phyloP scores from a whole-genome alignment of 768 basidiomycete species.

The Macrolepiota albuminosa region DNA sequence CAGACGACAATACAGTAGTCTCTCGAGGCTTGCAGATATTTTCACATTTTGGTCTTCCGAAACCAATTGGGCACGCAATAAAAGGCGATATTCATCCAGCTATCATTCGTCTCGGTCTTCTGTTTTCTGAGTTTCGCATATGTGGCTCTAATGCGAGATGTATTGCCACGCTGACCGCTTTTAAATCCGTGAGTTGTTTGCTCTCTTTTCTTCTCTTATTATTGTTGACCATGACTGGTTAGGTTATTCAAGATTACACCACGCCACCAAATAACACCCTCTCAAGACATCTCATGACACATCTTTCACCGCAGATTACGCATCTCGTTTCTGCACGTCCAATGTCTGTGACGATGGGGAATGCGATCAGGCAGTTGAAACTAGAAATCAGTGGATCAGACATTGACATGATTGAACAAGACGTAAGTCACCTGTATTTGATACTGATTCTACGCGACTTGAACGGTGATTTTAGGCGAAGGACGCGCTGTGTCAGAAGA shows the following conservation, averaged over 20 bases:
- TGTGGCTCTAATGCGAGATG: slow-evolving; percentile 94
- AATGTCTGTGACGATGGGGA: slow-evolving; percentile 92
- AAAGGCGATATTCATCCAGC: slow-evolving; percentile 92
- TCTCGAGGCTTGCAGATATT: slow-evolving; percentile 77
- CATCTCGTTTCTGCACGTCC: slow-evolving; percentile 85
- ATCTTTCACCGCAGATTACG: slow-evolving; percentile 90
- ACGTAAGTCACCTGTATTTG: slow-evolving; percentile 46
- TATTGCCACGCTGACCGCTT: slow-evolving; percentile 85
- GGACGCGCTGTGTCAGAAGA: slow-evolving; percentile 72
- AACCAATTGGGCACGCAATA: slow-evolving; percentile 42
- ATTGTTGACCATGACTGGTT: slow-evolving; percentile 2
- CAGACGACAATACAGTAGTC: slow-evolving; percentile 31
- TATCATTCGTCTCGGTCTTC: slow-evolving; percentile 79
- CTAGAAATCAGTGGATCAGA: slow-evolving; percentile 90
- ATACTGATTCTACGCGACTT: not conserved
- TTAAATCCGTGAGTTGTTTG: slow-evolving; percentile 71
- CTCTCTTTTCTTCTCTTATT: slow-evolving; percentile 2
- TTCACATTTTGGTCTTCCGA: slow-evolving; percentile 80
- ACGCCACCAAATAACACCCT: slow-evolving; percentile 86
- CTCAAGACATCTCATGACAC: slow-evolving; percentile 86
- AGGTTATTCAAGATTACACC: slow-evolving; percentile 90
- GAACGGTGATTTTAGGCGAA: slow-evolving; percentile 62
- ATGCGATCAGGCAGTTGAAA: slow-evolving; percentile 91
- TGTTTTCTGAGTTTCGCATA: slow-evolving; percentile 90
- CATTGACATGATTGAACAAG: slow-evolving; percentile 92